Evolutionary conservation across 2,329 filamentous ascomycete genomes (phyloP).

Genomic region (Zymoseptoria tritici): DNA sequence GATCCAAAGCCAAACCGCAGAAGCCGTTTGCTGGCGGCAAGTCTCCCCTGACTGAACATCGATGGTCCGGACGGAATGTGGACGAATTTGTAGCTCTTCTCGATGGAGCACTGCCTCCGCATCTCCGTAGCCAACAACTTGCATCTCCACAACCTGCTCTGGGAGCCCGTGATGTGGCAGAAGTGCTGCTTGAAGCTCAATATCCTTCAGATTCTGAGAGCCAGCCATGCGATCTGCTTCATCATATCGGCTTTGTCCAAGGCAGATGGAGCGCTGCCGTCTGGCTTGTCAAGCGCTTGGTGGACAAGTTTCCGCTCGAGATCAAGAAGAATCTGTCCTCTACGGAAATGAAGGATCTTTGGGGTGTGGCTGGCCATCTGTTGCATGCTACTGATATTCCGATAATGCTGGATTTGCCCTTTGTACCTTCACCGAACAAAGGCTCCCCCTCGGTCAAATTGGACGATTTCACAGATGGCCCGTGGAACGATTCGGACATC

Average conservation of each 20-base stretch:
- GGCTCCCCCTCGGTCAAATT: slow-evolving; percentile 2
- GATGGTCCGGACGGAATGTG: not conserved
- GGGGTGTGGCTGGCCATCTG: slow-evolving; percentile 8
- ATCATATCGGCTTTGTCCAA: slow-evolving; percentile 33
- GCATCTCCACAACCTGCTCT: slow-evolving; percentile 6
- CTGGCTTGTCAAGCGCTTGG: slow-evolving; percentile 40
- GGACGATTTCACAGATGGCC: slow-evolving; percentile 18
- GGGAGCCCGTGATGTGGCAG: slow-evolving; percentile 17
- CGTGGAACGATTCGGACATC: not conserved
- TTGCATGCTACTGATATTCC: slow-evolving; percentile 9
- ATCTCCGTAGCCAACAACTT: slow-evolving; percentile 9
- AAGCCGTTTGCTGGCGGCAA: not conserved
- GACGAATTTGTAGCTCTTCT: slow-evolving; percentile 12
- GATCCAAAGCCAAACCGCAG: not conserved
- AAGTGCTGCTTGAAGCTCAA: slow-evolving; percentile 23
- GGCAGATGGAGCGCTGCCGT: slow-evolving; percentile 38
- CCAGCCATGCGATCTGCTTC: slow-evolving; percentile 31
- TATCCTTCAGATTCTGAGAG: not conserved
- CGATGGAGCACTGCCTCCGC: slow-evolving; percentile 17
- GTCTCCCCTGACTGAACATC: not conserved
- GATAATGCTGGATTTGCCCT: not conserved
- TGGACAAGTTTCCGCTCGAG: slow-evolving; percentile 25
- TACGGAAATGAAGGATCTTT: slow-evolving; percentile 5
- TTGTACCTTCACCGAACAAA: not conserved
- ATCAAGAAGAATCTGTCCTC: not conserved